Base-by-base conservation (phyloP, 441 rosid genomes). In the Heliophila coronopifolia region DNA sequence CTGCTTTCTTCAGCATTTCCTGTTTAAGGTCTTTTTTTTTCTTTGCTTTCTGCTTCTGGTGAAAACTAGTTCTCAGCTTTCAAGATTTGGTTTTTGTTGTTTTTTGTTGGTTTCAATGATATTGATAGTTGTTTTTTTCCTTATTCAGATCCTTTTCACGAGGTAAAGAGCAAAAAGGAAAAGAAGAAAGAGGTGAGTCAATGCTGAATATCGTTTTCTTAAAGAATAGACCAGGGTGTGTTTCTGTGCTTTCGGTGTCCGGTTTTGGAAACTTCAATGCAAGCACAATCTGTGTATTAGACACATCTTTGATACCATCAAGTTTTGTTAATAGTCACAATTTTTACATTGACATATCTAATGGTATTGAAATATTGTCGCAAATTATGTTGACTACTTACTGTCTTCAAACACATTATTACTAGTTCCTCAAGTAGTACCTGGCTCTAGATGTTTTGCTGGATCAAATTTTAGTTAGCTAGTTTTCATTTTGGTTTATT, bases 161-260 rank as follows among this genome's bases (percentile, higher is more conserved):
- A 92, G 76, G 98, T 92, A 68, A 92, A 83, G 86, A 87, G 96
- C 77, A 92, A 88, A 59, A 76, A 94, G 48, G 98, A 88, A 40
- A 92, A 83, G 80, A 80, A 84, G 71, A 92, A 88, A 63, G 96
- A 85, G 95, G 96, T 85, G 42, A 45, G 73, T 63, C 35, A 23
- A 38, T 26, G 33, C 43, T 59, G 16, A 31, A 34, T 50, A 52
- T 40, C 5, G 30, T 46, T 9, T 45, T 43, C 32, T 14, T 46
- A 10, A 5, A 18, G 25, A 12, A 17, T 24, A 23, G 28, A 59
- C 35, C 4, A 16, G 8, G 2, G 36, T 17, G 6, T 37, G 1
- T 40, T 15, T 49, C 9, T 23, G n/a, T 34, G 15, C 12, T 12
- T 25, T 16, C 11, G 12, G 37, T 27, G 11, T 10, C 1, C 18